Conservation (phyloP, 2,329 filamentous ascomycete genomes). For the Aureobasidium lini region DNA sequence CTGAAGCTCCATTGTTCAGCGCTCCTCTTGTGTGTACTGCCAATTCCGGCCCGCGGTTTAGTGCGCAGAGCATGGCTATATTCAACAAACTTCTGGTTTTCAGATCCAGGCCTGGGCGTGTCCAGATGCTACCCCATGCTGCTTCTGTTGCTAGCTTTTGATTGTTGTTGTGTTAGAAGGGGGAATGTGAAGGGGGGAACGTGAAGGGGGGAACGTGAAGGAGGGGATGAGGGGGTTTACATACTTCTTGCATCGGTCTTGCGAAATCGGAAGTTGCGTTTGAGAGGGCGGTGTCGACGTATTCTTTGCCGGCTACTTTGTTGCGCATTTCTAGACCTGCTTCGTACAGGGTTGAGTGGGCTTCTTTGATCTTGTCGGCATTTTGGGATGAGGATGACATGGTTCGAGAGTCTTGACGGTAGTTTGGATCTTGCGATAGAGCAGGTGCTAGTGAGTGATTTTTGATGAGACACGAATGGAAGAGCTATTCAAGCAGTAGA, state of each 20-base stretch:
- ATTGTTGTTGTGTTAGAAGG: not conserved
- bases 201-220: no score
- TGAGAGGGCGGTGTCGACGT: conserved; percentile 51
- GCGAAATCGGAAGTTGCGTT: conserved; percentile 53
- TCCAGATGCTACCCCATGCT: conserved; percentile 59
- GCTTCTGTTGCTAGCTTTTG: conserved; percentile 47
- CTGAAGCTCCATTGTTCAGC: conserved; percentile 54
- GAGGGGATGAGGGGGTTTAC: no score
- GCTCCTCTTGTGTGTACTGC: conserved; percentile 56
- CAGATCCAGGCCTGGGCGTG: conserved; percentile 52
- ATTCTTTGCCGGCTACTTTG: conserved; percentile 53
- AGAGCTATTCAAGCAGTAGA: no score
- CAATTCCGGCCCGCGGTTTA: conserved; percentile 53
- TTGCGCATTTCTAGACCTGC: conserved; percentile 54
- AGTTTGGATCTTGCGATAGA: no score
- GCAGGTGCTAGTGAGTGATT: no score
- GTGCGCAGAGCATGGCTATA: conserved; percentile 56
- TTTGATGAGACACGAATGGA: no score
- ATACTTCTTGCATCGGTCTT: conserved; percentile 51
- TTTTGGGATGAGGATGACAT: conserved; percentile 1
- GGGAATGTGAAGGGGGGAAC: no score
- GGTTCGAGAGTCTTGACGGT: no score
- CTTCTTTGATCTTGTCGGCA: conserved; percentile 21
- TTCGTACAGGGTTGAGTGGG: conserved; percentile 52
- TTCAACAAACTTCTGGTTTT: conserved; percentile 57